Evolutionary conservation across 202 grass and related monocot species (phyloP).

Genomic region (Brachypodium distachyon): DNA sequence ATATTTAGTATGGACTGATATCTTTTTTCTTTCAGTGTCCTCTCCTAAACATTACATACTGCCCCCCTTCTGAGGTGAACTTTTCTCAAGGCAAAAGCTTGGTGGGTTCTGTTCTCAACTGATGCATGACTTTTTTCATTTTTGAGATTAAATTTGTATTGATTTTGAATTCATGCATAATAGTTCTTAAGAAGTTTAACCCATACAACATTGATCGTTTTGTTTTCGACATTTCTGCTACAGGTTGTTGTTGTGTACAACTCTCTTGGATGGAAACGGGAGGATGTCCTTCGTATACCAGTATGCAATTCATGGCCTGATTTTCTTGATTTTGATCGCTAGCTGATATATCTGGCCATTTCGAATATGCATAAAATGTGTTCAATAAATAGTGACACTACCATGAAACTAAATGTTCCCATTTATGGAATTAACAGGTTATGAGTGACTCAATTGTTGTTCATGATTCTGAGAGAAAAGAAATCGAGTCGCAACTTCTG

Average conservation of each 20-base stretch:
- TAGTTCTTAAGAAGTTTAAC: background rate
- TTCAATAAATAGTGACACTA: background rate
- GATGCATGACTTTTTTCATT: background rate
- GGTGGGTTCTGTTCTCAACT: conserved; percentile 47
- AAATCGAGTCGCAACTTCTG: conserved; percentile 87
- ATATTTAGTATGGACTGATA: background rate
- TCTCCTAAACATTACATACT: conserved; percentile 81
- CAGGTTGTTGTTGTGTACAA: conserved; percentile 90
- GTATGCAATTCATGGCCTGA: conserved; percentile 33
- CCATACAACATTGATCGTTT: background rate
- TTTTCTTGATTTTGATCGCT: too few species aligned
- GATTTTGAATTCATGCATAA: background rate
- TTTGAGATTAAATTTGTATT: background rate
- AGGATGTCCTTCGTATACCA: conserved; percentile 72
- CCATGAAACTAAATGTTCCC: conserved; percentile 2
- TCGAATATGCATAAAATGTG: background rate
- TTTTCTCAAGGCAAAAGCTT: conserved; percentile 71
- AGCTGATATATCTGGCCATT: background rate
- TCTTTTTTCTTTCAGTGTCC: conserved; percentile 84
- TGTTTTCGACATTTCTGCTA: conserved; percentile 17
- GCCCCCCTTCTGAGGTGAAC: conserved; percentile 61
- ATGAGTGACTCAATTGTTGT: conserved; percentile 58
- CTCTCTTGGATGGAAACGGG: conserved; percentile 87
- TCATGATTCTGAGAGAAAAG: conserved; percentile 75
- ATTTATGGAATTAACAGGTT: conserved; percentile 47